Base-by-base conservation (phyloP, 352 stramenopile species). In the Plasmopara muralis region DNA sequence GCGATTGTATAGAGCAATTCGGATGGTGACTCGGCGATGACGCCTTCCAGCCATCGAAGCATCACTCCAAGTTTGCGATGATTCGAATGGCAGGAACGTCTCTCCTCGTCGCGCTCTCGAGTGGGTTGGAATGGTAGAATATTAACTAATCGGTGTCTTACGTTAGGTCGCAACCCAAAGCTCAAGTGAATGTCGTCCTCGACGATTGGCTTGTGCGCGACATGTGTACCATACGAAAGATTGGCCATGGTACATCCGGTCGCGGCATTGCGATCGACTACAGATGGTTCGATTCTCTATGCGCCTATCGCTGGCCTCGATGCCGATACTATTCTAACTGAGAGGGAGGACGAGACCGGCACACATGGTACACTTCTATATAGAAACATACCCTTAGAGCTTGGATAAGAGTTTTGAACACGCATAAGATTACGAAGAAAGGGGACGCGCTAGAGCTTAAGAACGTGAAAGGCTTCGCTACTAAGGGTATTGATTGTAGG, bases 171-270 rank as follows among this genome's bases (percentile, higher is more conserved):
- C 38, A 33, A 43, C 38, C 39, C 34, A 67, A 63, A 67, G 48
- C 41, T 34, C 34, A 47, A 66, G 44, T 65, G 57, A 35, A 35
- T 35, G 31, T 30, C 33, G 20, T 44, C 50, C 44, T 33, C 28
- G 35, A 45, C 51, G 51, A 53, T 52, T 51, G 47, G 47, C 33
- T 31, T 47, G 42, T 51, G 34, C 14, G 59, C 59, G 60, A 68
- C 60, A 68, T 68, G 50, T 57, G 39, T 47, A 47, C 47, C 38
- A 43, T 51, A 62, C 28, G 45, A 40, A 55, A 61, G 55, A 68
- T 68, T 41, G 45, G 55, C 34, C 46, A 18, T 15, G 34, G 60
- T 68, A 68, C 50, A 55, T 61, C 60, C 50, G 42, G 46, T 48
- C 38, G 50, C 12, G 30, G 33, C 13, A 50, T 63, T 47, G 54